Evolutionary conservation across 257 asterid species (phyloP).

Genomic region (Gentiana straminea): DNA sequence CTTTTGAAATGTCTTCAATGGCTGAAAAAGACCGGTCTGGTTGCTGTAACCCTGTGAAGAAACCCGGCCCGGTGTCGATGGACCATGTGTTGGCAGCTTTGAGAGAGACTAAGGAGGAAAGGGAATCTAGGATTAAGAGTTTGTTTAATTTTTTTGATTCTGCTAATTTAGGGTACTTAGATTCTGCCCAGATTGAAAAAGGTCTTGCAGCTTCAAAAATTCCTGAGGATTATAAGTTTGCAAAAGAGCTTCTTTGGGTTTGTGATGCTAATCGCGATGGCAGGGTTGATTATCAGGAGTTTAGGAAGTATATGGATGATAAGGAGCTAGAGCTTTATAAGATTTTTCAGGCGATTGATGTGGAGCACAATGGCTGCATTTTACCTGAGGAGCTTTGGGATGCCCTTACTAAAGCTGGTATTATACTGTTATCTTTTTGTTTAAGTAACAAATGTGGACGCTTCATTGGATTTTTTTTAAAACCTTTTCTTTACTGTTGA

Average conservation of each 20-base stretch:
- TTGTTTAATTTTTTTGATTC: conserved; percentile 74
- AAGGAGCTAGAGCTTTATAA: conserved; percentile 86
- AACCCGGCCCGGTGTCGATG: conserved; percentile 72
- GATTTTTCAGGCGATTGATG: conserved; percentile 96
- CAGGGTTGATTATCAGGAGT: conserved; percentile 87
- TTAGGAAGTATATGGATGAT: conserved; percentile 92
- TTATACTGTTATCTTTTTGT: conserved; percentile 7
- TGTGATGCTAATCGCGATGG: conserved; percentile 90
- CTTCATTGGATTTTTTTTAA: not conserved
- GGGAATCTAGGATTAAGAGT: conserved; percentile 66
- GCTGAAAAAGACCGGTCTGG: conserved; percentile 43
- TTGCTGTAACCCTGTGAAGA: conserved; percentile 74
- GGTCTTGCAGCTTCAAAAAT: conserved; percentile 91
- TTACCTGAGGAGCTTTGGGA: conserved; percentile 97
- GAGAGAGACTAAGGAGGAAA: conserved; percentile 71
- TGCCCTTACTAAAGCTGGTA: conserved; percentile 84
- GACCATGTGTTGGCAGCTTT: conserved; percentile 85
- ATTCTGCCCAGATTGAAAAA: conserved; percentile 53
- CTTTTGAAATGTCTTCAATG: conserved; percentile 45
- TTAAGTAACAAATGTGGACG: not conserved
- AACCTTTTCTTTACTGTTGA: not conserved
- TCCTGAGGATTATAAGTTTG: conserved; percentile 88
- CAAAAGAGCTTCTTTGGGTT: conserved; percentile 75
- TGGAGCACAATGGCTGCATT: conserved; percentile 89
- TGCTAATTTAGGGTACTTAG: conserved; percentile 63